phyloP scores from a whole-genome alignment of 140 eudicot genomes.

The Oenanthe javanica region DNA sequence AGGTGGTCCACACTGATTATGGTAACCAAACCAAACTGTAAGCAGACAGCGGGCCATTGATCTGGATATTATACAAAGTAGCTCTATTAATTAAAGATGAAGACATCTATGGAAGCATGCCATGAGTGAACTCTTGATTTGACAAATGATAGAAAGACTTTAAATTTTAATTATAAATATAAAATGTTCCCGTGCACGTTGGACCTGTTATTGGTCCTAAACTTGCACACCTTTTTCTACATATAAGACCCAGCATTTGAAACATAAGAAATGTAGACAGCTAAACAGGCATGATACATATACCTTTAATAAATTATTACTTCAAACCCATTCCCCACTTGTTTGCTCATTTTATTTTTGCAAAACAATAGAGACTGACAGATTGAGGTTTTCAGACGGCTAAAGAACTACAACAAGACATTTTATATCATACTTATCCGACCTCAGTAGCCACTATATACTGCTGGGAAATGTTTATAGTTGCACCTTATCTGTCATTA shows the following conservation, averaged over 20 bases:
- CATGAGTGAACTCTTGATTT: slow-evolving; percentile 2
- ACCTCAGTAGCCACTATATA: not conserved
- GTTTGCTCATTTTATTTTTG: not conserved
- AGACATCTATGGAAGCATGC: not conserved
- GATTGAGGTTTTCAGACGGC: not conserved
- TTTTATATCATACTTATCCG: no score
- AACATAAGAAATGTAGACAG: not conserved
- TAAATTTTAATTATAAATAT: not conserved
- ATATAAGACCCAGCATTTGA: not conserved
- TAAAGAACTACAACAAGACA: not conserved
- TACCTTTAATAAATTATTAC: not conserved
- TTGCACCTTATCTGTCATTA: not conserved
- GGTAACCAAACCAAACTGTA: slow-evolving; percentile 2
- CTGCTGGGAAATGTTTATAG: not conserved
- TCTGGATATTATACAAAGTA: not conserved
- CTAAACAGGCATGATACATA: not conserved
- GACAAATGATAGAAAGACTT: not conserved
- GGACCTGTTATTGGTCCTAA: not conserved
- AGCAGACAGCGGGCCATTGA: not conserved
- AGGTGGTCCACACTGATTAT: slow-evolving; percentile 29
- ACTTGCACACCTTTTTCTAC: not conserved
- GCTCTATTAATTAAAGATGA: not conserved
- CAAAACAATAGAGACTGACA: not conserved
- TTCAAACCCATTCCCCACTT: slow-evolving; percentile 4
- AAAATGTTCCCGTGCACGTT: not conserved